Evolutionary conservation across 305 asterid genomes (phyloP).

Genomic region (Galium porrigens): DNA sequence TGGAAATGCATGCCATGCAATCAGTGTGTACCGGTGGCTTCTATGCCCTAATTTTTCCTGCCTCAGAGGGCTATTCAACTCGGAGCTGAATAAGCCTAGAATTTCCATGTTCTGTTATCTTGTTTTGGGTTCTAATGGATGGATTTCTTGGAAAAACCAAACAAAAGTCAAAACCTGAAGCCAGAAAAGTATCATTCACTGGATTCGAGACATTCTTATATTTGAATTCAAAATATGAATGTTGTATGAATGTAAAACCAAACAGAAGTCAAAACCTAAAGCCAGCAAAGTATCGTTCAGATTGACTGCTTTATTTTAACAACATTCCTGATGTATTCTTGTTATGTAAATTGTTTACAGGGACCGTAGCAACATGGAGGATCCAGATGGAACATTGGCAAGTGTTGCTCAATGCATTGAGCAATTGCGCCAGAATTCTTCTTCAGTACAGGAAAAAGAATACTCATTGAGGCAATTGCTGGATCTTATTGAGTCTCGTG

Average conservation of each 20-base stretch:
- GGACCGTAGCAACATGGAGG: constrained; percentile 95
- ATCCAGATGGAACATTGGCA: constrained; percentile 93
- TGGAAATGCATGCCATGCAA: neutral
- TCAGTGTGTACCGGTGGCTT: neutral
- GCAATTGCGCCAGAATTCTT: constrained; percentile 81
- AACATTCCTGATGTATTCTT: neutral
- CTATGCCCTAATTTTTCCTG: neutral
- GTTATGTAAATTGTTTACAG: constrained; percentile 30
- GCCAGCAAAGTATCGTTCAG: neutral
- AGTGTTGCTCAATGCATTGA: constrained; percentile 97
- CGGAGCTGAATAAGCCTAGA: neutral
- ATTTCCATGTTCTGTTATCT: neutral
- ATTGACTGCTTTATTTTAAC: neutral
- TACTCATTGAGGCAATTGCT: constrained; percentile 59
- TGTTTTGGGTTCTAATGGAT: neutral
- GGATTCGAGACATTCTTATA: neutral
- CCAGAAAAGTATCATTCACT: neutral
- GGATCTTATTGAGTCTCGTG: constrained; percentile 72
- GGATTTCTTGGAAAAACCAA: neutral
- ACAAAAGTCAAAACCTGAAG: neutral
- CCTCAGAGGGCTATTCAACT: neutral
- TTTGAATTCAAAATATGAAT: neutral
- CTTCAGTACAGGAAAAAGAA: constrained; percentile 78
- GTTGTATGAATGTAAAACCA: no score
- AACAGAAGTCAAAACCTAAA: neutral